Evolutionary conservation across 495 filamentous ascomycete genomes (phyloP).

Genomic region (Neurospora discreta): DNA sequence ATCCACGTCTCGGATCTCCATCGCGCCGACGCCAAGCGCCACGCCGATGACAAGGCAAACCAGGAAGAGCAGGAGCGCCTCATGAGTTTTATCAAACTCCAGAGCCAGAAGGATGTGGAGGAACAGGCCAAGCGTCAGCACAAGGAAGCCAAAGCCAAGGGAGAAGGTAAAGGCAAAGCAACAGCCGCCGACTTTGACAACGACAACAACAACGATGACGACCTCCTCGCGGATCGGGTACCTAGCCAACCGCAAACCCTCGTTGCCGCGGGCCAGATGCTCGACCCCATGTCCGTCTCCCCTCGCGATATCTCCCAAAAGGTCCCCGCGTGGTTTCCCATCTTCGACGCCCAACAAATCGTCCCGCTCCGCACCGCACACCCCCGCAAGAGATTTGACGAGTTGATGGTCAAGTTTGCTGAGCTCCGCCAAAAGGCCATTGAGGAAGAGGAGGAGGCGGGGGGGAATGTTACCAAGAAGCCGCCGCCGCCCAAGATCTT

Average conservation of each 20-base stretch:
- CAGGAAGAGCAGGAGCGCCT: not conserved
- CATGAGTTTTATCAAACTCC: not conserved
- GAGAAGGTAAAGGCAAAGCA: not conserved
- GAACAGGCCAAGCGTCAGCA: not conserved
- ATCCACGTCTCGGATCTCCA: not conserved
- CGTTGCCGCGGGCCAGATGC: not conserved
- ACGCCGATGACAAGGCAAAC: not conserved
- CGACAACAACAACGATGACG: not conserved
- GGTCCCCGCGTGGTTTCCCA: conserved; percentile 24
- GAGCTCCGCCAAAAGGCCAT: conserved; percentile 1
- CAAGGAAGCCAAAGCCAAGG: not conserved
- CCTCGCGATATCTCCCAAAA: not conserved
- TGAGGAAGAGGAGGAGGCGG: not conserved
- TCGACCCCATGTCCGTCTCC: not conserved
- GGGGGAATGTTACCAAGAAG: not conserved
- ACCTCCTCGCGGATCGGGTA: not conserved
- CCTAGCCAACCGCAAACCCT: not conserved
- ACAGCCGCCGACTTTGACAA: not conserved
- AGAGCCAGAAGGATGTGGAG: not conserved
- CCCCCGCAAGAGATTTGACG: conserved; percentile 6
- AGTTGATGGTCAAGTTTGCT: conserved; percentile 2
- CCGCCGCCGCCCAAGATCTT: conserved; percentile 13
- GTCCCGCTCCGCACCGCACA: conserved; percentile 4
- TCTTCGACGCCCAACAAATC: conserved; percentile 6
- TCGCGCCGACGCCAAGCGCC: not conserved